Base-by-base conservation (phyloP, 139 green algal species). In the Pycnococcus provasolii region DNA sequence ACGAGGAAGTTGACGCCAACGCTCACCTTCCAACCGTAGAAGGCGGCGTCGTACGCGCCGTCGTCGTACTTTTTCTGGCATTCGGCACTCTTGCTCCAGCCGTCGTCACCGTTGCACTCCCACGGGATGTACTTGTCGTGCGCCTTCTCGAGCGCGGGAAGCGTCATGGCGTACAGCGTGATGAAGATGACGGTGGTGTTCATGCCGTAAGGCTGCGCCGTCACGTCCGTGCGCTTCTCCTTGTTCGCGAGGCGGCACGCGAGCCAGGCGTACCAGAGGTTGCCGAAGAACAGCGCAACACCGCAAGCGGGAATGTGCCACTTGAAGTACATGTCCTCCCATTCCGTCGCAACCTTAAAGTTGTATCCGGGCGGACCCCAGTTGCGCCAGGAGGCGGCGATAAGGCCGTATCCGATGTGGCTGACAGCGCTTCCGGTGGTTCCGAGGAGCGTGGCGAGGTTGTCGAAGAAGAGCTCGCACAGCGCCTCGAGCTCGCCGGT, bases 401-500 rank as follows among this genome's bases (percentile, higher is more conserved):
- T 4, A 8, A 9, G 58, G 58, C 13, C 9, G 43, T n/a, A 13
- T 4, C 37, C 37, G 15, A 60, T 48, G 13, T 45, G 7, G 1
- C 1, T 11, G 15, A 60, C 26, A n/a, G 47, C 37, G n/a, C 1
- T 13, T 2, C 37, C 46, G 51, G 42, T 45, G 37, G 50, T 40
- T 39, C 45, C 42, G 45, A 62, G 48, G 41, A 43, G 39, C 13
- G 64, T 62, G 2, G 50, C 50, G 3, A 71, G 3, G 64, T 71
- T 71, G 51, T 71, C 64, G 51, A 71, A 71, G 48, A 71, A 71
- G 51, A 71, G 64, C 42, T 71, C 47, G n/a, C 53, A 60, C 50
- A 71, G 62, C 5, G 45, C 50, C n/a, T 58, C 50, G 48, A 71
- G 48, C 2, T 71, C 64, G 62, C 62, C 62, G 26, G 47, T 37